Conservation (phyloP, 208 protist species). For the Acanthamoeba healyi region DNA sequence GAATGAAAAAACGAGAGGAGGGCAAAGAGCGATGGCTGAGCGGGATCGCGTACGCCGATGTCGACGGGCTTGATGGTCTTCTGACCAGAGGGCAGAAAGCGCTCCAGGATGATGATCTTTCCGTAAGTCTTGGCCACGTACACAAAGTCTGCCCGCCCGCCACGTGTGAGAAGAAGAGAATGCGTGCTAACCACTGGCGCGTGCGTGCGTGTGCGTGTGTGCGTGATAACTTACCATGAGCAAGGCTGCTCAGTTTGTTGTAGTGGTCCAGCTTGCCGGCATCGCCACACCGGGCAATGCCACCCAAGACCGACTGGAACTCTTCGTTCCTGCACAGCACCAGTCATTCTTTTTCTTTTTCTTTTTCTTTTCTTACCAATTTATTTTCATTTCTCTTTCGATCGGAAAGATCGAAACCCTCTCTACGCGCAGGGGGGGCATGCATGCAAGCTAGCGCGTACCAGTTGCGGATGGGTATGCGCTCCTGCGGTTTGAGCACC, state of each 20-base stretch:
- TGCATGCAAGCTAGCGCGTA: background rate
- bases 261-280: background rate
- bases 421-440: too few relatives aligned
- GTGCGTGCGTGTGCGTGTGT: too few relatives aligned
- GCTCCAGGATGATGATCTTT: conserved; percentile 57
- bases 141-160: background rate
- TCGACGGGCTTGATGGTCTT: conserved; percentile 62
- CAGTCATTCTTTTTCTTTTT: too few relatives aligned
- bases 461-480: conserved; percentile 10
- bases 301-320: background rate
- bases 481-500: background rate
- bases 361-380: too few relatives aligned
- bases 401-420: too few relatives aligned
- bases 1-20: too few relatives aligned
- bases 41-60: background rate
- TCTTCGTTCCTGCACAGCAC: conserved; percentile 13
- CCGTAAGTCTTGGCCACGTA: conserved; percentile 27
- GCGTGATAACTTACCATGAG: background rate
- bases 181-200: too few relatives aligned
- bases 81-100: background rate
- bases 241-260: conserved; percentile 12
- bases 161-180: background rate
- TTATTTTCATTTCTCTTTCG: too few relatives aligned
- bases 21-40: too few relatives aligned
- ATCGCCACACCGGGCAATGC: background rate